Evolutionary conservation across 495 filamentous ascomycete species (phyloP).

Genomic region (Aspergillus steynii): DNA sequence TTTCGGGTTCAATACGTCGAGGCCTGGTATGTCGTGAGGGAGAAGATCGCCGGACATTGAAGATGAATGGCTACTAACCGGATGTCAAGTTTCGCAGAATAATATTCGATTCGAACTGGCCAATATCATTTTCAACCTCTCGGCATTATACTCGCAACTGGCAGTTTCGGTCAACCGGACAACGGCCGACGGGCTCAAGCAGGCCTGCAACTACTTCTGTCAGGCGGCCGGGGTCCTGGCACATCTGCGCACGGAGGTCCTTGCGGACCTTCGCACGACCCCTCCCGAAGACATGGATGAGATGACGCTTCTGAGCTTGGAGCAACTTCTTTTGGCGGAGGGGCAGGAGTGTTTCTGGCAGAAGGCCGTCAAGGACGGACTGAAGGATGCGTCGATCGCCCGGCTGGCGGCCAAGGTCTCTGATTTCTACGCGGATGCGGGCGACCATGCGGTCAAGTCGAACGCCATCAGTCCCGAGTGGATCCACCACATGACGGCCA

Average conservation of each 20-base stretch:
- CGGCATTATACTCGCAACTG: slow-evolving; percentile 89
- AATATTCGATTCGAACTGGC: slow-evolving; percentile 95
- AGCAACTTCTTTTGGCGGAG: slow-evolving; percentile 83
- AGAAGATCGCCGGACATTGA: not conserved
- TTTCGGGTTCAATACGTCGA: slow-evolving; percentile 82
- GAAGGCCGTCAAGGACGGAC: slow-evolving; percentile 90
- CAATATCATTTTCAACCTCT: slow-evolving; percentile 91
- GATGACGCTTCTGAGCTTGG: slow-evolving; percentile 78
- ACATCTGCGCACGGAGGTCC: slow-evolving; percentile 73
- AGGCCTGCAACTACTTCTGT: slow-evolving; percentile 89
- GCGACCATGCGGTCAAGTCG: slow-evolving; percentile 83
- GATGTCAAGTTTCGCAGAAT: slow-evolving; percentile 66
- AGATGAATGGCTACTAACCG: not conserved
- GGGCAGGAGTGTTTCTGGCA: slow-evolving; percentile 98
- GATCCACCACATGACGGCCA: slow-evolving; percentile 98
- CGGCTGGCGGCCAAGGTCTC: slow-evolving; percentile 90
- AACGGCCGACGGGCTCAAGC: slow-evolving; percentile 80
- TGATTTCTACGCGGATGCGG: slow-evolving; percentile 83
- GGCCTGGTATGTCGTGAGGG: slow-evolving; percentile 53
- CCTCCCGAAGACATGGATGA: slow-evolving; percentile 97
- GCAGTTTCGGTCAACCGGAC: slow-evolving; percentile 79
- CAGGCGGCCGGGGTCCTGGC: slow-evolving; percentile 81
- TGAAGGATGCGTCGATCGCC: slow-evolving; percentile 89
- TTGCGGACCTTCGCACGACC: slow-evolving; percentile 81
- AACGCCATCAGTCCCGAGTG: slow-evolving; percentile 89